Evolutionary conservation across 225 moss, liverwort and hornwort genomes (phyloP), one percentile per base, ranked within the genome.

Genomic region (Polytrichum commune): DNA sequence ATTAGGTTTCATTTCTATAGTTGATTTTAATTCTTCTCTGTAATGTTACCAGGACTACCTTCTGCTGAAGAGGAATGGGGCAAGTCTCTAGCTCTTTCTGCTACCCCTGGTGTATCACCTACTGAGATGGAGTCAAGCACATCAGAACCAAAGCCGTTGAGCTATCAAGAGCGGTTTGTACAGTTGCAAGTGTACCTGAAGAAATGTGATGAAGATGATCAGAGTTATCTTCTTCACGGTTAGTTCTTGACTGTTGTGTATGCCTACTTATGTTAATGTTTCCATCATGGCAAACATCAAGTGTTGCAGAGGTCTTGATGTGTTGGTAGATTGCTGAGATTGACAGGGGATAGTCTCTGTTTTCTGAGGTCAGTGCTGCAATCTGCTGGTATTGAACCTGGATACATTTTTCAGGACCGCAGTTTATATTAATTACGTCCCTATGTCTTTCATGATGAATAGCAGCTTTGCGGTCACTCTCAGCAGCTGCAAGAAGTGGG

Each of bases 401-500:
- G 46, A 46, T 46, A 16, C 13, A 46, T 46, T 46, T 46, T 46
- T 16, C 13, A 46, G 46, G 13, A 46, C 13, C 1, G 46, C 46
- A 2, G 55, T 62, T 54, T 30, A 30, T 13, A 19, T 63, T 63
- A 70, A 68, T 53, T 27, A 27, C 54, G 62, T 73, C 65, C 18
- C 7, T 57, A 55, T 9, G 64, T 29, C 56, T 54, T 60, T 63
- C 69, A 64, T 63, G 61, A 33, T 6, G 29, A 58, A n/a, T 68
- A 68, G 29, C 78, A 88, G 89, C 70, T 38, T 61, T 89, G 72
- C 78, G 77, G 69, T 70, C 81, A 60, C 81, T 89, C n/a, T 89
- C 89, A 53, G 83, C 89, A 61, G 86, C 81, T 67, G 89, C 86
- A 54, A 79, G 89, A 38, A 89, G 89, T 64, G 79, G 83, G 68